These are phyloP conservation scores for Aureobasidium sp. DNA, from an alignment of 2,329 filamentous ascomycete genomes.

Conservation along the genomic window DNA sequence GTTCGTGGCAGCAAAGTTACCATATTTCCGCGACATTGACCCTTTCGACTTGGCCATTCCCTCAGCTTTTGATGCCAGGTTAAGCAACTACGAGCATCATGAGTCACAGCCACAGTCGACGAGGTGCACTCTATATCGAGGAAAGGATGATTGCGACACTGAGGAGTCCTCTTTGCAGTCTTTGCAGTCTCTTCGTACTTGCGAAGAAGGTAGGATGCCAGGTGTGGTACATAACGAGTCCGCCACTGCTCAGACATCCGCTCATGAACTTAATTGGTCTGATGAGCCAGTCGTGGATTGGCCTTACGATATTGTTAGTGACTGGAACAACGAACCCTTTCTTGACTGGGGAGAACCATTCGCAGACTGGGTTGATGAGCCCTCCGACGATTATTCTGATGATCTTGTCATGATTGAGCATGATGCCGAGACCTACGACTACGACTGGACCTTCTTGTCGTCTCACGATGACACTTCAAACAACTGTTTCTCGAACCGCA, in stretches of 20 bases:
- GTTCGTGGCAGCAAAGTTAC: constrained; percentile 6
- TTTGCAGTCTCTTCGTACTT: neutral
- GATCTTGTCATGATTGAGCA: constrained; percentile 2
- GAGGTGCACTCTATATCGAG: neutral
- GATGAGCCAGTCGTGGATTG: neutral
- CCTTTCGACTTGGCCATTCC: neutral
- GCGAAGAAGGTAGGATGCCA: constrained; percentile 1
- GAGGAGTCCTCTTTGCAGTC: neutral
- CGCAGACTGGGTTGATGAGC: neutral
- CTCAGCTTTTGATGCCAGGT: neutral
- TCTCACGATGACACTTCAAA: neutral
- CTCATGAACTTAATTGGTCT: neutral
- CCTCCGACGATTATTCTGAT: neutral
- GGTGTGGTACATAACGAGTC: neutral
- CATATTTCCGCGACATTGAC: neutral
- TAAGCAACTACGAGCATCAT: neutral
- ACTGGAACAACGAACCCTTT: neutral
- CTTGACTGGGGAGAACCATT: neutral
- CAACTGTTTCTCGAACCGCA: neutral
- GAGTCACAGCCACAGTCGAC: neutral
- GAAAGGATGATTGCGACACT: neutral
- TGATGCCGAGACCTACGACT: neutral
- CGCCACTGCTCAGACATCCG: neutral
- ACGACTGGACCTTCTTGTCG: constrained; percentile 4
- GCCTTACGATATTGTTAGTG: neutral